Evolutionary conservation across 2,329 filamentous ascomycete genomes (phyloP).

Genomic region (Trichoderma asperellum): DNA sequence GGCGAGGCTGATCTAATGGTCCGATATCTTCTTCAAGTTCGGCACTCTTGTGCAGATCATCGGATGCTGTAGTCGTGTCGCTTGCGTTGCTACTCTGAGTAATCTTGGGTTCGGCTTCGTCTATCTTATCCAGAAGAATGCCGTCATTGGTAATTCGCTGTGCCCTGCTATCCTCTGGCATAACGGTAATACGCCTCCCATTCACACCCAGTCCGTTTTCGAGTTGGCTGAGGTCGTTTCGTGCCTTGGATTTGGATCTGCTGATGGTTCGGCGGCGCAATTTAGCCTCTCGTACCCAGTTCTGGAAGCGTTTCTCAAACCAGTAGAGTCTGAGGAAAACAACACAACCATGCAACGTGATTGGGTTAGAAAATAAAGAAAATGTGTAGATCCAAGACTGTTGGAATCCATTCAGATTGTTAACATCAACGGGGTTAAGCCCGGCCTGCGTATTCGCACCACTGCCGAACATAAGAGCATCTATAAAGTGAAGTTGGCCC

Average conservation of each 20-base stretch:
- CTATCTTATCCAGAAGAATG: slow-evolving; percentile 52
- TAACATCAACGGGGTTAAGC: slow-evolving; percentile 78
- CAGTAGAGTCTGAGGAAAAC: slow-evolving; percentile 94
- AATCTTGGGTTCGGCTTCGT: slow-evolving; percentile 39
- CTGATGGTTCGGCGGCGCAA: slow-evolving; percentile 66
- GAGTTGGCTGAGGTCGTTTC: slow-evolving; percentile 50
- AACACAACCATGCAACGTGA: slow-evolving; percentile 81
- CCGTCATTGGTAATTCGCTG: slow-evolving; percentile 66
- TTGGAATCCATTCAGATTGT: slow-evolving; percentile 70
- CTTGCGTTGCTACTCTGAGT: slow-evolving; percentile 45
- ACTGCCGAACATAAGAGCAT: slow-evolving; percentile 85
- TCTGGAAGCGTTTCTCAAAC: slow-evolving; percentile 96
- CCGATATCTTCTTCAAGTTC: slow-evolving; percentile 17
- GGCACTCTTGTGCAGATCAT: slow-evolving; percentile 35
- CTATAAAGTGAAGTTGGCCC: slow-evolving; percentile 73
- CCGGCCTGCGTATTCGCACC: slow-evolving; percentile 91
- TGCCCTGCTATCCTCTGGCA: slow-evolving; percentile 59
- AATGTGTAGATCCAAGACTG: slow-evolving; percentile 74
- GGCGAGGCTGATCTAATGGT: slow-evolving; percentile 21
- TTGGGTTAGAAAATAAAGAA: slow-evolving; percentile 77
- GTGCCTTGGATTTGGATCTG: slow-evolving; percentile 60
- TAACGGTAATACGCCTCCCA: slow-evolving; percentile 66
- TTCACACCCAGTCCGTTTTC: slow-evolving; percentile 72
- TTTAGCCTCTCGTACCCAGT: slow-evolving; percentile 75
- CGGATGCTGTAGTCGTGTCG: slow-evolving; percentile 40